Base-by-base conservation (phyloP, 805 yeast genomes). In the Myxozyma neotropica region DNA sequence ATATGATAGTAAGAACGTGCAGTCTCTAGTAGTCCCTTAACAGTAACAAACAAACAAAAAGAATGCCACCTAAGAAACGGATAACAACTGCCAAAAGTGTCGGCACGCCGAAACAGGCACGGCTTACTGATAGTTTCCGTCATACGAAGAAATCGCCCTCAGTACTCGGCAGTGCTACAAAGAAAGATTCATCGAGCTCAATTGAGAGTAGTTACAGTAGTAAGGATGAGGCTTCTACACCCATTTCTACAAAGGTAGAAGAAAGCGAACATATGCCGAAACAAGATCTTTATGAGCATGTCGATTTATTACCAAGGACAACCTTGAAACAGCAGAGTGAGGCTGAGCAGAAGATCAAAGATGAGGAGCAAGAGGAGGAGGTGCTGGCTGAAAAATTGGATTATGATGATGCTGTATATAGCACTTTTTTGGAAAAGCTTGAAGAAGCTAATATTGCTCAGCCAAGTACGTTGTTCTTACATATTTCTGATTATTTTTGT, bases 51-150 rank as follows among this genome's bases (percentile, higher is more conserved):
- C 5, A 27, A 13, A 24, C 7, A 13, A 24, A 8, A 5, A 55
- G 33, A 39, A 40, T 46, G 45, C 59, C 59, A 10, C 59, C 49
- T 31, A 52, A 45, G 27, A 40, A 29, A 45, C 21, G 19, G 23
- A 19, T 45, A 13, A 8, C 59, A 24, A 21, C 55, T 24, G 29
- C 19, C 15, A 50, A 26, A 26, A 24, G 13, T 49, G 38, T 36
- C 7, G 51, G 51, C 7, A 27, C 36, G 23, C 42, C 53, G 13
- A 56, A 56, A n/a, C 59, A 56, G 36, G 55, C 51, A 21, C 44
- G 59, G 35, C 39, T 56, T 13, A 56, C 59, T 13, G 59, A 56
- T 33, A 50, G 47, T 1, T 56, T 56, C 27, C n/a, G 59, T 7
- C 55, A 50, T 13, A 29, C 51, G 24, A 56, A 56, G 47, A 56